phyloP scores from a whole-genome alignment of 345 rosid genomes.

The Cardamine resedifolia region DNA sequence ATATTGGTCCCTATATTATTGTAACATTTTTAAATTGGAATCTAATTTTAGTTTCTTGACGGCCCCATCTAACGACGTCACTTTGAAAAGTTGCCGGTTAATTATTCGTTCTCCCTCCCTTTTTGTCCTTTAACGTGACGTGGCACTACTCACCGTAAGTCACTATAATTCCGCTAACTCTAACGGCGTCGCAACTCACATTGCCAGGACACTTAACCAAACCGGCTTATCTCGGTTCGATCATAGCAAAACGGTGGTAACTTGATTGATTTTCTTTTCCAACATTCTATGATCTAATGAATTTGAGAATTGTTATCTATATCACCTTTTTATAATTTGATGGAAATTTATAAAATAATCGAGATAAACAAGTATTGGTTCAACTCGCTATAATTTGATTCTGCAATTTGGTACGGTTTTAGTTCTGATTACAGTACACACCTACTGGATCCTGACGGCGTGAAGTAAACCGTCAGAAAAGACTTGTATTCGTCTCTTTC shows the following conservation, averaged over 20 bases:
- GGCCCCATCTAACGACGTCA: constrained; percentile 39
- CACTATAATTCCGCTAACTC: constrained; percentile 26
- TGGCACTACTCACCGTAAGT: constrained; percentile 23
- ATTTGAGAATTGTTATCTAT: background rate
- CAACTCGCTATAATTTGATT: background rate
- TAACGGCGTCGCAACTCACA: constrained; percentile 20
- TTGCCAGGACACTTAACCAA: background rate
- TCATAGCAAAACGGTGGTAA: background rate
- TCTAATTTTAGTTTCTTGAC: constrained; percentile 11
- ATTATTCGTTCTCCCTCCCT: constrained; percentile 31
- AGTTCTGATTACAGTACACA: background rate
- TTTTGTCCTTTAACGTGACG: constrained; percentile 35
- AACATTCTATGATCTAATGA: background rate
- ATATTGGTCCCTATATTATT: constrained; percentile 22
- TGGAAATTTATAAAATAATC: background rate
- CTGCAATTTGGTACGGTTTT: constrained; percentile 12
- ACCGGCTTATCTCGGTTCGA: constrained; percentile 8
- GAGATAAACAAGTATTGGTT: background rate
- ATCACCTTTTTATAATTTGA: background rate
- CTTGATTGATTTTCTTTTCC: background rate
- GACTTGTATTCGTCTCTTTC: constrained; percentile 44
- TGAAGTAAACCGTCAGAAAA: constrained; percentile 54
- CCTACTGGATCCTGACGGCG: constrained; percentile 47
- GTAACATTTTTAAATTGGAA: background rate
- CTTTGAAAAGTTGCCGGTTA: constrained; percentile 29